Evolutionary conservation across 2,329 filamentous ascomycete genomes (phyloP).

Genomic region (Camillea tinctor): DNA sequence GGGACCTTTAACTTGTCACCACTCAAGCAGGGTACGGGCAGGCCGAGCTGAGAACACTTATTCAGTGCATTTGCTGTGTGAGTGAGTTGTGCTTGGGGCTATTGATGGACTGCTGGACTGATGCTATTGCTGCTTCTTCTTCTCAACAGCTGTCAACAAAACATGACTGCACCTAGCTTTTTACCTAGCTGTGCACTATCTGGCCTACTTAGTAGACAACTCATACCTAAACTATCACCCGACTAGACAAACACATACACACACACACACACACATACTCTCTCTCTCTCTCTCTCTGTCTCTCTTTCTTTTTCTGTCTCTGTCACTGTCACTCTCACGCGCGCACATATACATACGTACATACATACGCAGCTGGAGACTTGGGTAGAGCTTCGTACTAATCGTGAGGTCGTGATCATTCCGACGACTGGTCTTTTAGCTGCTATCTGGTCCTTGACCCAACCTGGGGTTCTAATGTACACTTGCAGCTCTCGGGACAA

Average conservation of each 20-base stretch:
- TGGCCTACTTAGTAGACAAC: not conserved
- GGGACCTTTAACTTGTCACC: not conserved
- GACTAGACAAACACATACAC: not conserved
- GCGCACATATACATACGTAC: too few relatives aligned
- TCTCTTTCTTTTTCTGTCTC: too few relatives aligned
- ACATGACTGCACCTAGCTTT: not conserved
- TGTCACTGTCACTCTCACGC: too few relatives aligned
- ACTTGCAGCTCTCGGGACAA: constrained; percentile 16
- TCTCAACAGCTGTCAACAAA: not conserved
- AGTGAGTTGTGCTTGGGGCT: too few relatives aligned
- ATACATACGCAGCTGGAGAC: not conserved
- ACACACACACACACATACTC: too few relatives aligned
- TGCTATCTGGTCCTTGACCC: constrained; percentile 16
- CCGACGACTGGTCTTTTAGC: constrained; percentile 17
- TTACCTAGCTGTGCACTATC: not conserved
- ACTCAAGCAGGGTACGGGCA: not conserved
- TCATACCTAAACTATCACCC: not conserved
- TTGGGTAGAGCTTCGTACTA: not conserved
- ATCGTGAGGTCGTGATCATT: constrained; percentile 1
- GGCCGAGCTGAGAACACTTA: not conserved
- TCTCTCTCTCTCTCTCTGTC: too few relatives aligned
- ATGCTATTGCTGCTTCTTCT: not conserved
- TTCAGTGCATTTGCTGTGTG: not conserved
- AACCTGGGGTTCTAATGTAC: constrained; percentile 36
- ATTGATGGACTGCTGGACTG: not conserved